These are phyloP conservation scores for Acacia acuminata DNA, from an alignment of 306 rosid genomes.

Conservation along the genomic window DNA sequence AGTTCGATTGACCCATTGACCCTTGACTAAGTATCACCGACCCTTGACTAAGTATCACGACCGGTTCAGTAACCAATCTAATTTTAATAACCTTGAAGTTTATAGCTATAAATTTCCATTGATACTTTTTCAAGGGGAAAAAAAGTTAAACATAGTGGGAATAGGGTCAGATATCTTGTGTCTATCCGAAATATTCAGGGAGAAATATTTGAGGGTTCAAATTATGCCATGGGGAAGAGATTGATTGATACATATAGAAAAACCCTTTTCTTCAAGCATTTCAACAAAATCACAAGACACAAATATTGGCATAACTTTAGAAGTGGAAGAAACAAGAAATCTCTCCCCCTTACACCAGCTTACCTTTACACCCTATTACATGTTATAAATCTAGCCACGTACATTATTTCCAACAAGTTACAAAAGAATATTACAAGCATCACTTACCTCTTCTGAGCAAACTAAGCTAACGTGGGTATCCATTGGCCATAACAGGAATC, in stretches of 20 bases:
- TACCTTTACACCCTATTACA: slow-evolving; percentile 78
- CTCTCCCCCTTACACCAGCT: slow-evolving; percentile 50
- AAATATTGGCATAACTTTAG: slow-evolving; percentile 57
- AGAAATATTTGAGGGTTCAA: not conserved
- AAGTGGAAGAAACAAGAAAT: slow-evolving; percentile 62
- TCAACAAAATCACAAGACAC: slow-evolving; percentile 43
- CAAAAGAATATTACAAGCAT: slow-evolving; percentile 92
- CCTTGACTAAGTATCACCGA: too few species aligned
- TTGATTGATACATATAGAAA: slow-evolving; percentile 19
- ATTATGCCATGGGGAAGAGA: slow-evolving; percentile 26
- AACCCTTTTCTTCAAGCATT: slow-evolving; percentile 35
- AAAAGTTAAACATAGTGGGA: not conserved
- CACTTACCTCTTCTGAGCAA: slow-evolving; percentile 36
- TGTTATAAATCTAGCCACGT: slow-evolving; percentile 50
- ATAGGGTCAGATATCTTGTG: not conserved
- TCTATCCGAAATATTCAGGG: not conserved
- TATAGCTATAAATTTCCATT: not conserved
- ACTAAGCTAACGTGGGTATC: slow-evolving; percentile 62
- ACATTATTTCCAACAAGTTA: slow-evolving; percentile 85
- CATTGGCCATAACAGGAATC: slow-evolving; percentile 89
- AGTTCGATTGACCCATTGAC: too few species aligned
- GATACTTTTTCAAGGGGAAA: not conserved
- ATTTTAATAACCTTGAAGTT: not conserved
- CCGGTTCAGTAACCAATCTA: too few species aligned
- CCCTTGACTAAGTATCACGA: too few species aligned